Conservation (phyloP, 2,329 filamentous ascomycete species). For the Decorospora gaudefroyi region DNA sequence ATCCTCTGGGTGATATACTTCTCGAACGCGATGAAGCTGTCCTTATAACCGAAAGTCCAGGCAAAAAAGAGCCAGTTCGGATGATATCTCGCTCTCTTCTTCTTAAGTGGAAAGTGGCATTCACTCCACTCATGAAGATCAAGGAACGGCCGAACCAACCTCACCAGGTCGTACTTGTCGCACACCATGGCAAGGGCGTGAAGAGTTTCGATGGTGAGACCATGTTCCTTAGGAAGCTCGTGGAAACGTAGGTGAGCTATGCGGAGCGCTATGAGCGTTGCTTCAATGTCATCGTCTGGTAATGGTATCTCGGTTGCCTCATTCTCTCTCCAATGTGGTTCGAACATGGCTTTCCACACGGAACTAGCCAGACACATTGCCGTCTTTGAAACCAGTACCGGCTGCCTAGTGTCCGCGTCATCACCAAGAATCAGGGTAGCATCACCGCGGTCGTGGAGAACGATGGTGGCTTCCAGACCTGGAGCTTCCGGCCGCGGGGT, state of each 20-base stretch:
- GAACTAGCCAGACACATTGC: constrained; percentile 25
- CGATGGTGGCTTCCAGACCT: constrained; percentile 10
- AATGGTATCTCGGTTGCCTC: constrained; percentile 29
- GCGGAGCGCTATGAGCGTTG: constrained; percentile 9
- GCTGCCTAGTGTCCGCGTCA: constrained; percentile 9
- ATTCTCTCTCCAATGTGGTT: constrained; percentile 16
- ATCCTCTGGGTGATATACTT: constrained; percentile 11
- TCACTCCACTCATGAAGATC: constrained; percentile 21
- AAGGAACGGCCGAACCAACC: constrained; percentile 30
- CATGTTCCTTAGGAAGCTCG: constrained; percentile 10
- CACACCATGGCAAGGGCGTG: constrained; percentile 34
- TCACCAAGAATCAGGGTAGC: constrained; percentile 14
- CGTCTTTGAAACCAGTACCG: constrained; percentile 17
- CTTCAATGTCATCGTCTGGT: constrained; percentile 15
- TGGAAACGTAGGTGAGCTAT: constrained; percentile 15
- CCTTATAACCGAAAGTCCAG: constrained; percentile 25
- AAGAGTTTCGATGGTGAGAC: constrained; percentile 24
- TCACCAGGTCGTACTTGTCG: constrained; percentile 38
- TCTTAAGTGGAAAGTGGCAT: constrained; percentile 9
- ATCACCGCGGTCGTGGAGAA: constrained; percentile 15
- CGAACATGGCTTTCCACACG: constrained; percentile 28
- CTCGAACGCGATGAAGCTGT: constrained; percentile 15
- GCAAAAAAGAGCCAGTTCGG: constrained; percentile 19
- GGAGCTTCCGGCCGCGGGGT: constrained; percentile 2
- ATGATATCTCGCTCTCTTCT: constrained; percentile 4